A percentile compares a stretch with the other conserved stretches of the same genome.
Conservation (phyloP, 2,329 filamentous ascomycete species). For the Scytalidium sp. region DNA sequence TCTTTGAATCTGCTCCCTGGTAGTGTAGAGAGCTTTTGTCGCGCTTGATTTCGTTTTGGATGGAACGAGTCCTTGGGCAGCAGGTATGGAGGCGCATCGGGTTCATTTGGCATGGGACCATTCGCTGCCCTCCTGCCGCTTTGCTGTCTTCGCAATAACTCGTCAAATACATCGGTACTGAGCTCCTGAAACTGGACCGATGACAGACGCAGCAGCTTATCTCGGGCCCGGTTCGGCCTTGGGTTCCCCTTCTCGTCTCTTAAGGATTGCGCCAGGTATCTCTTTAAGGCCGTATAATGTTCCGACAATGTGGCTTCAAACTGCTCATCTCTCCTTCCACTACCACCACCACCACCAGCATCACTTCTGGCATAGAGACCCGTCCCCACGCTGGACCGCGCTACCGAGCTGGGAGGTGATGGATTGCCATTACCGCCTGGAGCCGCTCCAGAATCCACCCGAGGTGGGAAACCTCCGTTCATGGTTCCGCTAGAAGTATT, state of each 20-base stretch:
- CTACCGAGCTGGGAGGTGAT: slow-evolving; percentile 86
- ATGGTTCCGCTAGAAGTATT: slow-evolving; percentile 59
- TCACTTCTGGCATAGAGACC: slow-evolving; percentile 65
- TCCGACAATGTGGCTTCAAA: slow-evolving; percentile 65
- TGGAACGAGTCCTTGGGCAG: slow-evolving; percentile 88
- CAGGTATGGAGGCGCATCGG: slow-evolving; percentile 66
- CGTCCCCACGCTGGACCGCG: slow-evolving; percentile 78
- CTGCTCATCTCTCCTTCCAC: slow-evolving; percentile 62
- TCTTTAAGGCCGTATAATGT: slow-evolving; percentile 78
- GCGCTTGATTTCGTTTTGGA: slow-evolving; percentile 95
- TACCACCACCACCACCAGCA: slow-evolving; percentile 62
- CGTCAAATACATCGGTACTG: slow-evolving; percentile 96
- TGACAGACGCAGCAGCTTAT: slow-evolving; percentile 89
- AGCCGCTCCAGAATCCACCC: slow-evolving; percentile 41
- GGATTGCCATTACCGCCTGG: slow-evolving; percentile 60
- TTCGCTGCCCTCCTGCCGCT: slow-evolving; percentile 52
- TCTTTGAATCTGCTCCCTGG: slow-evolving; percentile 85
- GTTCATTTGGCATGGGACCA: slow-evolving; percentile 37
- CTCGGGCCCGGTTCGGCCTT: slow-evolving; percentile 83
- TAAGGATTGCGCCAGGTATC: slow-evolving; percentile 58
- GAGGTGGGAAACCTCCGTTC: slow-evolving; percentile 56
- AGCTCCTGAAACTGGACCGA: slow-evolving; percentile 94
- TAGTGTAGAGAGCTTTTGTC: slow-evolving; percentile 88
- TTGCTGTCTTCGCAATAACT: slow-evolving; percentile 82
- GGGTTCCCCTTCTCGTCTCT: slow-evolving; percentile 73